phyloP scores from a whole-genome alignment of 352 stramenopile species.

The Phytophthora agathidicida region DNA sequence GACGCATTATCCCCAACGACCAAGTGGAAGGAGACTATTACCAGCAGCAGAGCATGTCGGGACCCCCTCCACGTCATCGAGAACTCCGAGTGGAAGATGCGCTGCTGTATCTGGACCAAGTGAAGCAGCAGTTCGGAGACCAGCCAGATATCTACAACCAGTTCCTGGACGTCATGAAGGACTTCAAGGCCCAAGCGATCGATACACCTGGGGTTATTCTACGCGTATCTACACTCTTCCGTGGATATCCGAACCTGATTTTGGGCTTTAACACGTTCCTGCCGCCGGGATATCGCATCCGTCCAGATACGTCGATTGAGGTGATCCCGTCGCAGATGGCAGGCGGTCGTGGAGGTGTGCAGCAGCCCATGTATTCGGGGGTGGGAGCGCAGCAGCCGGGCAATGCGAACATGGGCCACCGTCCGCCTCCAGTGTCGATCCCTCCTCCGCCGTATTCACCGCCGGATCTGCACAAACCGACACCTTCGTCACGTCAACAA shows the following conservation, averaged over 20 bases:
- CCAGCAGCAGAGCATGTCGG: slow-evolving; percentile 30
- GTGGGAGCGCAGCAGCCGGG: slow-evolving; percentile 34
- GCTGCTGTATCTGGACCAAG: slow-evolving; percentile 99
- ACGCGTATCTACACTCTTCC: slow-evolving; percentile 98
- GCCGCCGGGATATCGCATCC: slow-evolving; percentile 92
- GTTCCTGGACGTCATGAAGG: slow-evolving; percentile 99
- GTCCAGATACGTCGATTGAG: slow-evolving; percentile 83
- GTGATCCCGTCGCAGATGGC: slow-evolving; percentile 76
- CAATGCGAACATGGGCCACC: slow-evolving; percentile 49
- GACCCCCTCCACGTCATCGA: slow-evolving; percentile 54
- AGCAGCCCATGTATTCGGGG: slow-evolving; percentile 45
- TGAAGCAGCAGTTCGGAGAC: slow-evolving; percentile 99
- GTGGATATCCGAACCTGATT: slow-evolving; percentile 98
- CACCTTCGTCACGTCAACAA: slow-evolving; percentile 54
- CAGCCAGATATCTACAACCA: slow-evolving; percentile 99
- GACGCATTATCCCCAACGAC: slow-evolving; percentile 50
- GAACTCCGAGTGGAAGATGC: slow-evolving; percentile 97
- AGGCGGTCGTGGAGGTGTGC: slow-evolving; percentile 39
- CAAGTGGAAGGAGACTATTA: slow-evolving; percentile 52
- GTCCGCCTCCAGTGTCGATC: slow-evolving; percentile 74
- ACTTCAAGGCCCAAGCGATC: slow-evolving; percentile 99
- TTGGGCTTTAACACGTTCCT: slow-evolving; percentile 99
- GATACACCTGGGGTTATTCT: slow-evolving; percentile 99
- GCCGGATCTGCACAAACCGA: slow-evolving; percentile 55
- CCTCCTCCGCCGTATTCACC: slow-evolving; percentile 69